Evolutionary conservation across 2,329 filamentous ascomycete genomes (phyloP).

Genomic region (Penicillium paneum): DNA sequence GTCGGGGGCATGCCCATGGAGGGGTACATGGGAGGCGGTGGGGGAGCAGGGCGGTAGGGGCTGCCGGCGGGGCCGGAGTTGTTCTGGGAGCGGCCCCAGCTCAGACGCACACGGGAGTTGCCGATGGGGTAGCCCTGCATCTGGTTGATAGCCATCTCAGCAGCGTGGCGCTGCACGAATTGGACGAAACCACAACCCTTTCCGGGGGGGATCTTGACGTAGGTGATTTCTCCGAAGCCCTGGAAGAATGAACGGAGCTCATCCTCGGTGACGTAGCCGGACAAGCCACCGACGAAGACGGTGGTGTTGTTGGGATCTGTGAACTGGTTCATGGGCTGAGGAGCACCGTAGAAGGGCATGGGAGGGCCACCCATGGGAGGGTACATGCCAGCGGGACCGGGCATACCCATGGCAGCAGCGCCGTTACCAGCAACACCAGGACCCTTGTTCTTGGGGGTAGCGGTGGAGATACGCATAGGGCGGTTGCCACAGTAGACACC

Average conservation of each 20-base stretch:
- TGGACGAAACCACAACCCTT: conserved; percentile 99
- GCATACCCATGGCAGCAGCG: conserved; percentile 51
- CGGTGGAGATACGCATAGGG: conserved; percentile 97
- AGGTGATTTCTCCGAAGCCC: conserved; percentile 98
- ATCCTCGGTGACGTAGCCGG: conserved; percentile 97
- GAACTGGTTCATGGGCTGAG: conserved; percentile 97
- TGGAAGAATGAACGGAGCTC: conserved; percentile 99
- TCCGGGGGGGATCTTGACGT: conserved; percentile 98
- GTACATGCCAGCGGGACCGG: conserved; percentile 61
- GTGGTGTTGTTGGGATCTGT: conserved; percentile 99
- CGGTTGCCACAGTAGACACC: conserved; percentile 98
- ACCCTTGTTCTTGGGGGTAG: conserved; percentile 86
- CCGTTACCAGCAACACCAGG: conserved; percentile 53
- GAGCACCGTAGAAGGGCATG: conserved; percentile 62
- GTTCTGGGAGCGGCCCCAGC: conserved; percentile 98
- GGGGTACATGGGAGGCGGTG: conserved; percentile 67
- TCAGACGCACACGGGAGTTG: conserved; percentile 94
- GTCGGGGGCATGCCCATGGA: conserved; percentile 65
- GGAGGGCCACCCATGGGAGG: conserved; percentile 64
- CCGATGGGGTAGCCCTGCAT: conserved; percentile 99
- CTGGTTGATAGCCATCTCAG: conserved; percentile 99
- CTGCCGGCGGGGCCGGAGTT: conserved; percentile 96
- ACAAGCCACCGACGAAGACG: conserved; percentile 94
- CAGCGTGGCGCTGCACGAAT: conserved; percentile 96
- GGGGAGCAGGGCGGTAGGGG: conserved; percentile 88